These are phyloP conservation scores for Rhynchosporium secalis DNA, from an alignment of 2,329 filamentous ascomycete genomes.

Conservation along the genomic window DNA sequence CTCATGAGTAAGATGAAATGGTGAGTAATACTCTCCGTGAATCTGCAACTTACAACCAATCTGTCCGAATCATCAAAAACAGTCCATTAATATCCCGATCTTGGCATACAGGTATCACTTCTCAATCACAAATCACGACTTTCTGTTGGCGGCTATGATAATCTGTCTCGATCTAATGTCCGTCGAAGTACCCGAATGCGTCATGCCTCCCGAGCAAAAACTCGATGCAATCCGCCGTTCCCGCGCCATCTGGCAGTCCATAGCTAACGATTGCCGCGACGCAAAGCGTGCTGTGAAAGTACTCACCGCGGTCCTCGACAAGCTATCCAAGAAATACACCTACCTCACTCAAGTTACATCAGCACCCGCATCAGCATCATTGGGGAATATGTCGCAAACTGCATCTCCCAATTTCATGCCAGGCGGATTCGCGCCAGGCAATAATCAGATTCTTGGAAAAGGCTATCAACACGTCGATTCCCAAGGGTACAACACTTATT, in stretches of 20 bases:
- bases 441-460: no score
- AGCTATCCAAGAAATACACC: constrained; percentile 19
- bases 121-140: constrained; percentile 59
- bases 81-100: neutral
- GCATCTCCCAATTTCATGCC: no score
- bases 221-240: constrained; percentile 26
- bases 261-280: constrained; percentile 31
- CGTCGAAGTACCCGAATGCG: constrained; percentile 21
- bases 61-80: neutral
- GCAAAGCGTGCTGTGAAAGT: constrained; percentile 29
- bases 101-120: constrained; percentile 47
- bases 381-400: no score
- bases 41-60: no score
- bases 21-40: constrained; percentile 27
- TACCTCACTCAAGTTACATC: neutral
- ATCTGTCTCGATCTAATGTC: constrained; percentile 49
- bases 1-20: constrained; percentile 54
- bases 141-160: constrained; percentile 61
- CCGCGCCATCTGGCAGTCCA: constrained; percentile 32
- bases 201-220: constrained; percentile 28
- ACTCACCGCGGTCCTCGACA: constrained; percentile 26
- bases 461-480: constrained; percentile 17
- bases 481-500: constrained; percentile 16
- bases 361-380: neutral
- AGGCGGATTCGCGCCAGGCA: neutral